Base-by-base conservation (phyloP, 2,329 filamentous ascomycete genomes). In the Escovopsis sp. region DNA sequence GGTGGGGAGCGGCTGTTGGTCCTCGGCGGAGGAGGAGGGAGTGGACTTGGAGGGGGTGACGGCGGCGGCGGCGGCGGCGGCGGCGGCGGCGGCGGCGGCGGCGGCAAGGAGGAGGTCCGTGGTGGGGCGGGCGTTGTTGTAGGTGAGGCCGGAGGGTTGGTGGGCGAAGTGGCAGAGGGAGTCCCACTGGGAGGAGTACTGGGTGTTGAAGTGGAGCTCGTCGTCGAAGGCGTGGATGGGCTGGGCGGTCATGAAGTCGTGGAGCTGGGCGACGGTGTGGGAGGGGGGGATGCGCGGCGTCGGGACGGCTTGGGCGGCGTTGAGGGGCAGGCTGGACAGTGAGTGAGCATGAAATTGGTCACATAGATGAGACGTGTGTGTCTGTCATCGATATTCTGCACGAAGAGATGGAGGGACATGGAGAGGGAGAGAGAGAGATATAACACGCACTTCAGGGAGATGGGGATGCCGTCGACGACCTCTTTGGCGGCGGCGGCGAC, bases 111-210 rank as follows among this genome's bases (percentile, higher is more conserved):
- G 52, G 34, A 48, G 46, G 4, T 49, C 55, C 3, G 61, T 60
- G 36, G 58, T 45, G 21, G 10, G 21, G 21, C 6, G 21, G 33
- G 56, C 45, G 23, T 65, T 65, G 37, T 73, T 73, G 48, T 73
- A 74, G 10, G 62, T 60, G 1, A 57, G 45, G 2, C 56, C 58
- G 3, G 57, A 57, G 0, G 54, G 45, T 35, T 61, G 53, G 35
- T 67, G 61, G n/a, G 57, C 53, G 43, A 63, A 61, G 45, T 69
- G 64, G 18, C 57, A 55, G 1, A 70, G 52, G 33, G 63, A 63
- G 43, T 75, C 70, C 70, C 68, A 75, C 48, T 75, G 70, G 17
- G 60, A 66, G 36, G 62, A 63, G 25, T 53, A 52, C 43, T 75
- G 69, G 0, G 69, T 74, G 48, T 74, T 73, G 53, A 75, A 63